Evolutionary conservation across 2,329 filamentous ascomycete species (phyloP).

Genomic region (Scedosporium dehoogii): DNA sequence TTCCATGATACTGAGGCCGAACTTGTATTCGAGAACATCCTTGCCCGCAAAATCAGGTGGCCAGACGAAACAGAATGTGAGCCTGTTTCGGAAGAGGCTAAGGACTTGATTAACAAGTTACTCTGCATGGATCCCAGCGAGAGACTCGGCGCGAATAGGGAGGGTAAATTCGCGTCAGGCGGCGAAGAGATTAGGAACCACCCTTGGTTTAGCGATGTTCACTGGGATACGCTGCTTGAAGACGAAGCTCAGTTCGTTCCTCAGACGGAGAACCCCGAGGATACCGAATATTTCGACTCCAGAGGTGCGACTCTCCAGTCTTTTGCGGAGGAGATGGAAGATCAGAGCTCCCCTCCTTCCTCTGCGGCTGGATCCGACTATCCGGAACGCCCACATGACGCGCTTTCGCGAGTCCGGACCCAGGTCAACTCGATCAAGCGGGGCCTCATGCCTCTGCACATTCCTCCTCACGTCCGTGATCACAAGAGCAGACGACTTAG

Average conservation of each 20-base stretch:
- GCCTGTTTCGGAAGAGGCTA: conserved; percentile 70
- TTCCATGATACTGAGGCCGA: conserved; percentile 89
- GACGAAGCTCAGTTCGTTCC: conserved; percentile 95
- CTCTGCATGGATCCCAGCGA: conserved; percentile 76
- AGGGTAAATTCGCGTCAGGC: conserved; percentile 72
- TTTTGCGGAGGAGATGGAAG: conserved; percentile 90
- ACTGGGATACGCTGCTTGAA: conserved; percentile 85
- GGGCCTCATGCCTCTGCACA: conserved; percentile 88
- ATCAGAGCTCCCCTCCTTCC: conserved; percentile 67
- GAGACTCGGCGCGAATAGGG: conserved; percentile 74
- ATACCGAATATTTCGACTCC: conserved; percentile 95
- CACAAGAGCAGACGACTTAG: conserved; percentile 78
- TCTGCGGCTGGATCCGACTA: conserved; percentile 66
- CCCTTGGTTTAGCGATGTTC: conserved; percentile 76
- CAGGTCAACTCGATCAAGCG: conserved; percentile 83
- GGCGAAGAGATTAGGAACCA: conserved; percentile 87
- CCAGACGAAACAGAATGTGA: conserved; percentile 72
- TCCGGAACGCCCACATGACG: conserved; percentile 84
- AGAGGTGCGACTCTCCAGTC: conserved; percentile 85
- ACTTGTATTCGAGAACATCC: conserved; percentile 92
- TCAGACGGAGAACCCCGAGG: conserved; percentile 83
- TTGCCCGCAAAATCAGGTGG: conserved; percentile 85
- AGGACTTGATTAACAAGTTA: conserved; percentile 87
- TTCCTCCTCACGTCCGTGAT: conserved; percentile 92
- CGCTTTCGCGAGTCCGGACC: conserved; percentile 76